phyloP scores from a whole-genome alignment of 495 filamentous ascomycete species.

The Bacidia gigantensis region DNA sequence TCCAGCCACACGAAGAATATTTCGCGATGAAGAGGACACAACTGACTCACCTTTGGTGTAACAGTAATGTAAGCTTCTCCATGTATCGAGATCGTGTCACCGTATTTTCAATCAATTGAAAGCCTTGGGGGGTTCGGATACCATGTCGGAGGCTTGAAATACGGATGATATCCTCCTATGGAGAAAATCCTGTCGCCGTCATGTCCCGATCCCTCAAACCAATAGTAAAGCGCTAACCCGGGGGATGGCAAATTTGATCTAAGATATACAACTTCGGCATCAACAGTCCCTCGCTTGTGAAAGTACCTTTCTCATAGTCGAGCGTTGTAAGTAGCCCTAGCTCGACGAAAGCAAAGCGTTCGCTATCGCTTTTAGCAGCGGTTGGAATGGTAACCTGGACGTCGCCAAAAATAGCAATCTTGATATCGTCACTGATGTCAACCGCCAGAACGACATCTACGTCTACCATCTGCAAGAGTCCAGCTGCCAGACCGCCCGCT shows the following conservation, averaged over 20 bases:
- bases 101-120: too few species aligned
- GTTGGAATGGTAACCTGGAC: slow-evolving; percentile 25
- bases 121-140: too few species aligned
- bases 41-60: too few species aligned
- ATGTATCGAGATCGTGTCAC: too few species aligned
- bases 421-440: slow-evolving; percentile 18
- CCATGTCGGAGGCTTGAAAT: too few species aligned
- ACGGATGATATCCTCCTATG: too few species aligned
- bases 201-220: too few species aligned
- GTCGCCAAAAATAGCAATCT: slow-evolving; percentile 28
- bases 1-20: slow-evolving; percentile 20
- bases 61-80: too few species aligned
- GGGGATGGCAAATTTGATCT: slow-evolving; percentile 30
- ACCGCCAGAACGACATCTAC: slow-evolving; percentile 28
- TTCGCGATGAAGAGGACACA: too few species aligned
- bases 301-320: slow-evolving; percentile 24
- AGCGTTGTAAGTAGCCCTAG: slow-evolving; percentile 25
- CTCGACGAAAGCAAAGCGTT: slow-evolving; percentile 27
- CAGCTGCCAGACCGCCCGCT: slow-evolving; percentile 27
- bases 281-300: slow-evolving; percentile 30
- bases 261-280: slow-evolving; percentile 32
- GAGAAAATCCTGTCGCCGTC: too few species aligned
- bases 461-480: slow-evolving; percentile 30
- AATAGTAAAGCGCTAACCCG: slow-evolving; percentile 33
- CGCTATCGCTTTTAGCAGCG: not conserved